Base-by-base conservation (phyloP, 176 grass and related monocot species). In the Bothriochloa decipiens region DNA sequence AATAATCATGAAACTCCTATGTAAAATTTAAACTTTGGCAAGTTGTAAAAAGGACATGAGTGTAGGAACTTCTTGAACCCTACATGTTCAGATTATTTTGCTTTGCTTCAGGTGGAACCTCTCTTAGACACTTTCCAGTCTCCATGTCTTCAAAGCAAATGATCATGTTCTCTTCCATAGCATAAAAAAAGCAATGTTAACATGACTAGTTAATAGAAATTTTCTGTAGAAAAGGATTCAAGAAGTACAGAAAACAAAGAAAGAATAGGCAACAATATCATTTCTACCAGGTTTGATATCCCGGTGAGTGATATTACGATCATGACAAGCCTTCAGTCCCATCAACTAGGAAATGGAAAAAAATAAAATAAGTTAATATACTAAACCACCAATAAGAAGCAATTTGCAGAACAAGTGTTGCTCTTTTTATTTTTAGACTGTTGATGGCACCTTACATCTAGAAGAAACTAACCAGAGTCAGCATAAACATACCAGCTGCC, bases 231-330 rank as follows among this genome's bases (percentile, higher is more conserved):
- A 74, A 78, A 17, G 25, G 25, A 43, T 60, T 68, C 14, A 45
- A 50, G 17, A 65, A 61, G 36, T 83, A 82, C 18, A 36, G 20
- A 77, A 90, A 58, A 36, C 5, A 72, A 82, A 7, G 70, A 76
- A 15, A 73, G 4, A 68, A 70, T 61, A 93, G 12, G 75, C 45
- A 70, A 27, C 4, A 73, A 68, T 80, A 43, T 58, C 29, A 85
- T 79, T 58, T 84, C 67, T 93, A 95, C 96, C 96, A 93, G 96
- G 96, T 78, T 98, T 98, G 79, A 98, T 93, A 78, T 98, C 96
- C 89, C 96, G 91, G 86, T 95, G 96, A 89, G 91, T 98, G 70
- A 95, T 90, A 86, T 93, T 95, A 52, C 87, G 91, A 82, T 92
- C 92, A 86, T 98, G 96, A 41, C 96, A 98, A 70, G 93, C 89